Conservation (phyloP, 169 alveolate species). For the Plasmodium cynomolgi region DNA sequence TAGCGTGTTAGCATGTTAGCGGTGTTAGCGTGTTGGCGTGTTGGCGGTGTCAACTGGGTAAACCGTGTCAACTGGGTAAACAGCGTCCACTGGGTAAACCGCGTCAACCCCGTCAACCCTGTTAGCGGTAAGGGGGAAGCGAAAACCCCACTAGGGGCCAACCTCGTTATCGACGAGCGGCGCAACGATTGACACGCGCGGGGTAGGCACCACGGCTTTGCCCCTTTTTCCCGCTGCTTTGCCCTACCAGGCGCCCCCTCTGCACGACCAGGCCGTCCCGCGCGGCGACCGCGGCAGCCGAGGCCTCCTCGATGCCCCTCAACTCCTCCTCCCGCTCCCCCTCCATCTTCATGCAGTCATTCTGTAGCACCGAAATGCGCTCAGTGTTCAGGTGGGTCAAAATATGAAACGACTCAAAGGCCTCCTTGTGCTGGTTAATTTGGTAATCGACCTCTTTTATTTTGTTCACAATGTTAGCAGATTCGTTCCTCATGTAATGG, state of each 20-base stretch:
- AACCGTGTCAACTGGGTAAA: too few relatives aligned
- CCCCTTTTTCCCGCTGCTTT: background rate
- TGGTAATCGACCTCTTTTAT: conserved; percentile 71
- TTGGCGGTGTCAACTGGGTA: background rate
- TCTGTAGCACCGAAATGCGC: conserved; percentile 15
- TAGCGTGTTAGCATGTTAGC: too few relatives aligned
- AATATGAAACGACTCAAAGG: conserved; percentile 45
- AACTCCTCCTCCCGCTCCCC: conserved; percentile 5
- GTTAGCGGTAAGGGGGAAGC: too few relatives aligned
- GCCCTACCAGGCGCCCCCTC: conserved; percentile 12
- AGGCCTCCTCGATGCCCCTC: background rate
- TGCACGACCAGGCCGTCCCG: background rate
- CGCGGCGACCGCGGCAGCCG: background rate
- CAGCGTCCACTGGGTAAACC: too few relatives aligned
- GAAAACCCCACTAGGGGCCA: background rate
- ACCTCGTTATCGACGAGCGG: background rate
- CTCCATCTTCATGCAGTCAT: conserved; percentile 10
- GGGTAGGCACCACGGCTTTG: background rate
- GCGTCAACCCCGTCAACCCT: too few relatives aligned
- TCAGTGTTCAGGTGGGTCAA: conserved; percentile 44
- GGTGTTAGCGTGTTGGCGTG: background rate
- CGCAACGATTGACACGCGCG: background rate
- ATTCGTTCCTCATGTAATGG: conserved; percentile 51
- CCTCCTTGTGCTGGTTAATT: conserved; percentile 70
- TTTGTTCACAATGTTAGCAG: conserved; percentile 32